Evolutionary conservation across 192 early-diverging fungal genomes (phyloP).

Genomic region (Entrophospora sp.): DNA sequence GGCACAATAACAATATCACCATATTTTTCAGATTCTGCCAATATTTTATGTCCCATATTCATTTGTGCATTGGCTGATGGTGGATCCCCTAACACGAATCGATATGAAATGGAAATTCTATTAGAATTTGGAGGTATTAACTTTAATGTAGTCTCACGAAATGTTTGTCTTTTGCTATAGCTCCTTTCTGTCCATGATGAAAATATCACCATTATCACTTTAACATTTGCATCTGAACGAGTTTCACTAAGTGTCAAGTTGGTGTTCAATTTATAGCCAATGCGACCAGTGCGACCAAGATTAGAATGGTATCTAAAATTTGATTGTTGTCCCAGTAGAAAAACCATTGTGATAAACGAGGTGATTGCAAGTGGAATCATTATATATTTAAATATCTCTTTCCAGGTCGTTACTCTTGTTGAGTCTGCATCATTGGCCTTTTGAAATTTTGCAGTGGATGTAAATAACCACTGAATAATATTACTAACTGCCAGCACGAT

Average conservation of each 20-base stretch:
- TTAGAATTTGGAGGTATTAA: slow-evolving; percentile 35
- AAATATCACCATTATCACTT: slow-evolving; percentile 43
- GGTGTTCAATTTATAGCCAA: slow-evolving; percentile 24
- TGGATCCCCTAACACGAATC: slow-evolving; percentile 44
- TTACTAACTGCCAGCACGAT: slow-evolving; percentile 36
- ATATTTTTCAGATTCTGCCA: slow-evolving; percentile 34
- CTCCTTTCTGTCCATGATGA: slow-evolving; percentile 50
- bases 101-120: slow-evolving; percentile 36
- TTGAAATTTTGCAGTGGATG: slow-evolving; percentile 17
- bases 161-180: slow-evolving; percentile 33
- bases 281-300: slow-evolving; percentile 6
- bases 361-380: slow-evolving; percentile 41
- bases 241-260: slow-evolving; percentile 23
- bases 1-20: slow-evolving; percentile 45
- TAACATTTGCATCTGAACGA: slow-evolving; percentile 26
- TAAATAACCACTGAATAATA: slow-evolving; percentile 30
- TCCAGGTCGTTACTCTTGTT: slow-evolving; percentile 11
- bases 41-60: slow-evolving; percentile 38
- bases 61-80: slow-evolving; percentile 31
- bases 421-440: slow-evolving; percentile 1
- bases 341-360: slow-evolving; percentile 46
- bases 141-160: slow-evolving; percentile 40
- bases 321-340: slow-evolving; percentile 36
- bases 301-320: slow-evolving; percentile 27
- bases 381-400: slow-evolving; percentile 26